Base-by-base conservation (phyloP, 805 yeast genomes). In the Debaryomyces hansenii region DNA sequence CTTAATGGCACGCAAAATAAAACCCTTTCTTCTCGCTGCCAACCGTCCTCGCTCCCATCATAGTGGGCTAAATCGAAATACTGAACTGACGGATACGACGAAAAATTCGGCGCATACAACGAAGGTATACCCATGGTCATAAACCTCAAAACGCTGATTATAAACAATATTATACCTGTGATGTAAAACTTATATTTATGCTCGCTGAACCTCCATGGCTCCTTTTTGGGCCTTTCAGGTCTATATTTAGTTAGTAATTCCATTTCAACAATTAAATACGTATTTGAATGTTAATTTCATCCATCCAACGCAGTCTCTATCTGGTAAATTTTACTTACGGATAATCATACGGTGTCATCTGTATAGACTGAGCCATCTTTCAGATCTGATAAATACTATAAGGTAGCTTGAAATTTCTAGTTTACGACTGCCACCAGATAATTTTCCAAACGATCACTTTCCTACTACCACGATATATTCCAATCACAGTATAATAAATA, bases 1-100 rank as follows among this genome's bases (percentile, higher is more conserved):
- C 97, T 81, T 54, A 90, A 74, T 5, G 97, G 97, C 9, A 91
- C 96, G 55, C 92, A 82, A 54, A 89, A 87, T 48, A 90, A 70
- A 16, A 90, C 85, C 41, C 96, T 75, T 61, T 91, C 96, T 11
- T 78, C 80, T 40, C 74, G 70, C 56, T 84, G 86, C 94, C 94
- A 86, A 6, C 97, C 97, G 44, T 82, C 78, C 5, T 77, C 77
- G 11, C 84, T 66, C 5, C 94, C 90, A 40, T 69, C 74, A 55
- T 81, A 83, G 50, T 85, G 77, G 15, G 72, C 75, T 57, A 91
- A 70, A 62, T 91, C 97, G 62, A 83, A 89, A 57, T 79, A 87
- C 54, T 79, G 83, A 9, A 88, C 89, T 37, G 55, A 51, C 3
- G 69, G 64, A 31, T 56, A 51, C 14, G 48, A 31, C 27, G 44